These are phyloP conservation scores for Phytophthora palmivora DNA, from an alignment of 352 stramenopile genomes.

Conservation along the genomic window DNA sequence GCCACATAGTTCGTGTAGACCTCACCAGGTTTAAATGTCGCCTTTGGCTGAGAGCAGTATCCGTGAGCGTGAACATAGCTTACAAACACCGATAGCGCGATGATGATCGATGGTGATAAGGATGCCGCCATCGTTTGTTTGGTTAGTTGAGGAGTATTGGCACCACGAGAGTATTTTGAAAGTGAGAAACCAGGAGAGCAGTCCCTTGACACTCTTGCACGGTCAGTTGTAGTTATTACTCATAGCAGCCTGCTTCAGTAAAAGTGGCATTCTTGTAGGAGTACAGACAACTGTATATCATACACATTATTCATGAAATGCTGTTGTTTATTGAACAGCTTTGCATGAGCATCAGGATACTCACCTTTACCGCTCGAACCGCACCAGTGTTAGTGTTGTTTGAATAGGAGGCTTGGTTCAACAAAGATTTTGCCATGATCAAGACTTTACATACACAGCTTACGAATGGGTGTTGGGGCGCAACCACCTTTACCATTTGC, in stretches of 20 bases:
- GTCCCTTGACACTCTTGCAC: too few species aligned
- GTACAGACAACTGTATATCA: too few species aligned
- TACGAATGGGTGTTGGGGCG: too few species aligned
- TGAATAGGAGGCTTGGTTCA: too few species aligned
- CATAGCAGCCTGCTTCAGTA: neutral
- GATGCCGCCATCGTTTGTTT: conserved; percentile 15
- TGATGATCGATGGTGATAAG: neutral
- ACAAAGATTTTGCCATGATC: too few species aligned
- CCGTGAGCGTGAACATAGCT: conserved; percentile 18
- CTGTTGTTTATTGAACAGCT: too few species aligned
- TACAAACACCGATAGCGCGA: conserved; percentile 10
- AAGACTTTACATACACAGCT: too few species aligned
- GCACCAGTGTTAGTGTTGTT: neutral
- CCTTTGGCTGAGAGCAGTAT: conserved; percentile 19
- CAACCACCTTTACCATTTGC: too few species aligned
- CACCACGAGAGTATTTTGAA: conserved; percentile 2
- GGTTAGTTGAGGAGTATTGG: neutral
- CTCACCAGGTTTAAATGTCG: conserved; percentile 28
- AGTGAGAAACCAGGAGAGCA: neutral
- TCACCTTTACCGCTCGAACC: neutral
- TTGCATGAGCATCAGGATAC: neutral
- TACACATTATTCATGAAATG: too few species aligned
- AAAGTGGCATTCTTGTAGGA: neutral
- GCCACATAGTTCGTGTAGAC: conserved; percentile 31
- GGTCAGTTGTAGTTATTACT: neutral